Base-by-base conservation (phyloP, 2,329 filamentous ascomycete genomes). In the Ophiocordyceps camponoti-floridani region DNA sequence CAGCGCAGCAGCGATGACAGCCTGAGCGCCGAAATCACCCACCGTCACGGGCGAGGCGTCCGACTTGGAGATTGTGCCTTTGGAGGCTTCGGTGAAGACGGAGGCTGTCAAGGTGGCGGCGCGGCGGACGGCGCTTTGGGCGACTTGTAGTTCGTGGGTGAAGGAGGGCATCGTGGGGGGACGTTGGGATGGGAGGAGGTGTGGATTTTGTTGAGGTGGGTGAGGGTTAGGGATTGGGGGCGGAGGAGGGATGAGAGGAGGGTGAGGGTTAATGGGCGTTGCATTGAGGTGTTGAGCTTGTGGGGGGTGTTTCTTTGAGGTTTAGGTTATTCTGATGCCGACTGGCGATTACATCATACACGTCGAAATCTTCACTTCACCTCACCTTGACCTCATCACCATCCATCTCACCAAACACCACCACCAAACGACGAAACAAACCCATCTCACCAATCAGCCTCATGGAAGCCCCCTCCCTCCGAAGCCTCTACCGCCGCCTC, bases 41-140 rank as follows among this genome's bases (percentile, higher is more conserved):
- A 96, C 91, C 16, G 91, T 98, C 55, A 98, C 91, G 51, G 91
- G 91, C 10, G 88, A 94, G 60, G 85, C 86, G 71, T 98, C 91
- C 63, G 85, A 82, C 69, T 98, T 98, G 56, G 63, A 60, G 44
- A 94, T 73, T 41, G 91, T 95, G 54, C 89, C 89, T 68, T 96
- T 96, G 55, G 86, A 82, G 64, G 89, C 91, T 54, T 89, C 83
- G 65, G 87, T 62, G 58, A 73, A 73, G 54, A 73, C 69, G 35
- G 63, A 62, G 58, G 69, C 70, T 51, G 70, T 73, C 45, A 72
- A 67, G 51, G 71, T 63, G 47, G 68, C 56, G 44, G 70, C 88
- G 51, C 88, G 78, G 67, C 94, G 86, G 46, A 94, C 88, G 49
- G 88, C 87, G 40, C 94, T 77, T 60, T 89, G 80, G 49, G 88